phyloP scores from a whole-genome alignment of 345 rosid genomes.

The Corchorus capsularis region DNA sequence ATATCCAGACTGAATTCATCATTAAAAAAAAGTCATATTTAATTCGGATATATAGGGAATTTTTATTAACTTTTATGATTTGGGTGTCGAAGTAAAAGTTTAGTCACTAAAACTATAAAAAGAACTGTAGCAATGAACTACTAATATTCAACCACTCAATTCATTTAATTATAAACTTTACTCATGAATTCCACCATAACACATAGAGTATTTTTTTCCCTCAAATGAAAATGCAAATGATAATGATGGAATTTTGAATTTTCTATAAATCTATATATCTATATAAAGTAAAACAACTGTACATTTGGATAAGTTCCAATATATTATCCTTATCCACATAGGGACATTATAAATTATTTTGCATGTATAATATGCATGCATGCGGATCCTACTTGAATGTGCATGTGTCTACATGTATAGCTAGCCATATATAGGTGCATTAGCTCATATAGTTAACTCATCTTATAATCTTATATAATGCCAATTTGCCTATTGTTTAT shows the following conservation, averaged over 20 bases:
- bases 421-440: background rate
- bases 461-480: background rate
- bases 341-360: background rate
- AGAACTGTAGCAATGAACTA: no score
- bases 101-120: no score
- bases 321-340: background rate
- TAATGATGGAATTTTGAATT: no score
- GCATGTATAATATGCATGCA: background rate
- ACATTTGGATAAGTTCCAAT: background rate
- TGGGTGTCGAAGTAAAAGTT: no score
- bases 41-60: no score
- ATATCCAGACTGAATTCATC: no score
- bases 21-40: no score
- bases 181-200: background rate
- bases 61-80: no score
- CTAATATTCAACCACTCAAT: background rate
- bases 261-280: no score
- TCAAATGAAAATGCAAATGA: no score
- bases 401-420: background rate
- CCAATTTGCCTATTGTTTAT: background rate
- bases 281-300: no score
- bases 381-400: background rate
- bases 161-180: background rate
- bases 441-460: background rate
- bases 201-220: no score